Percentiles rank a stretch among this genome's conserved stretches.
Evolutionary conservation across 805 yeast genomes (phyloP).

Genomic region (Cyberlindnera mycetangii): DNA sequence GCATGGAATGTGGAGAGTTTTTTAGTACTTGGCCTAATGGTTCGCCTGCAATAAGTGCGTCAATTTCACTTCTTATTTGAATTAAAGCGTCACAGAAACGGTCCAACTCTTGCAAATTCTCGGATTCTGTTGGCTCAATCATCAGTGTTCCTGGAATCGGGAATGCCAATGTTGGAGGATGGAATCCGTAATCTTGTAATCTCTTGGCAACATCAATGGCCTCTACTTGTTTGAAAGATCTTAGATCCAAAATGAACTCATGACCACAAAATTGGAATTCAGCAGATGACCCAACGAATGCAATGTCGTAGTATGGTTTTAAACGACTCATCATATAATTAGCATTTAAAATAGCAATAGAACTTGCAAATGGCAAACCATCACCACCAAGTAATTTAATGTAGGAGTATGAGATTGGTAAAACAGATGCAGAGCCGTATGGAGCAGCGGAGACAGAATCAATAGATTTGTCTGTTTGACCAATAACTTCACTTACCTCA

Average conservation of each 20-base stretch:
- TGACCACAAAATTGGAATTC: conserved; percentile 82
- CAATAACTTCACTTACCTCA: conserved; percentile 48
- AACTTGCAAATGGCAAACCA: conserved; percentile 82
- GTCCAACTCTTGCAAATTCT: conserved; percentile 82
- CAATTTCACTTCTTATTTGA: conserved; percentile 78
- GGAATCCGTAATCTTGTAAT: conserved; percentile 97
- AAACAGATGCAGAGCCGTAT: conserved; percentile 89
- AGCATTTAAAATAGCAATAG: conserved; percentile 90
- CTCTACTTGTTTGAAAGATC: conserved; percentile 81
- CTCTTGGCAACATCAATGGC: conserved; percentile 97
- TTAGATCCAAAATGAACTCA: conserved; percentile 89
- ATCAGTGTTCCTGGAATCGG: conserved; percentile 96
- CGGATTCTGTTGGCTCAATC: conserved; percentile 98
- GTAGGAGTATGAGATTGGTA: conserved; percentile 93
- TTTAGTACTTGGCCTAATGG: conserved; percentile 69
- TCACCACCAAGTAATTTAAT: conserved; percentile 89
- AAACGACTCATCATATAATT: conserved; percentile 89
- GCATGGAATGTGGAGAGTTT: conserved; percentile 89
- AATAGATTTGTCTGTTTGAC: conserved; percentile 47
- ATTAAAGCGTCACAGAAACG: conserved; percentile 87
- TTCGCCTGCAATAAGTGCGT: conserved; percentile 62
- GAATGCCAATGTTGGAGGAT: conserved; percentile 98
- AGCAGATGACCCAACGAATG: conserved; percentile 63
- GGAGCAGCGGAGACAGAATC: conserved; percentile 89
- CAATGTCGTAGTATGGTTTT: conserved; percentile 65